These are phyloP conservation scores for Tetracladium setigerum DNA, from an alignment of 495 filamentous ascomycete genomes.

Conservation along the genomic window DNA sequence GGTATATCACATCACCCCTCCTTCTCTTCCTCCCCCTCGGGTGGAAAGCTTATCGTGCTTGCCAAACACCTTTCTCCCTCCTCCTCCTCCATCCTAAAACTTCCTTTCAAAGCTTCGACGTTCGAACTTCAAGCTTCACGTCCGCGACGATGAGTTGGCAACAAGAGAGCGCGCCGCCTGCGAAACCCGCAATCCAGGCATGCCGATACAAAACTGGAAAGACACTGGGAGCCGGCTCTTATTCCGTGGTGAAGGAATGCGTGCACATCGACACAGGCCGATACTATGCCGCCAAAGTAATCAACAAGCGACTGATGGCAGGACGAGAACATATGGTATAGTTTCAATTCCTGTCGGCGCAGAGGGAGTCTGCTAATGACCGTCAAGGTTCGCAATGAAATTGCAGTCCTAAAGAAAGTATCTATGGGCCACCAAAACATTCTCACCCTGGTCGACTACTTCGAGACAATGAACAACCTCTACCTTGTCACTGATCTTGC, in stretches of 20 bases:
- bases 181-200: conserved; percentile 40
- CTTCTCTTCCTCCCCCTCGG: no score
- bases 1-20: no score
- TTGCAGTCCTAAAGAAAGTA: conserved; percentile 90
- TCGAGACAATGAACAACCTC: conserved; percentile 98
- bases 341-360: conserved; percentile 3
- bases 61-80: no score
- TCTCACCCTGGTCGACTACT: conserved; percentile 94
- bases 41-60: no score
- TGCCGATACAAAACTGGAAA: conserved; percentile 95
- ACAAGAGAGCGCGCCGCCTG: no score
- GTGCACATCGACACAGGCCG: conserved; percentile 96
- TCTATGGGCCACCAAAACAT: conserved; percentile 99
- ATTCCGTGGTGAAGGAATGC: conserved; percentile 99
- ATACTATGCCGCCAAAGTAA: conserved; percentile 98
- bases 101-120: no score
- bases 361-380: background rate
- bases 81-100: no score
- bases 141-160: no score
- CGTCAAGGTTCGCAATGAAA: conserved; percentile 87
- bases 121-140: no score
- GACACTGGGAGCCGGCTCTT: conserved; percentile 90
- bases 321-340: conserved; percentile 95
- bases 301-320: conserved; percentile 97
- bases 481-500: conserved; percentile 97